Evolutionary conservation across 805 yeast species (phyloP), one percentile per base, ranked within the genome.

Genomic region (Saturnispora sanitii): DNA sequence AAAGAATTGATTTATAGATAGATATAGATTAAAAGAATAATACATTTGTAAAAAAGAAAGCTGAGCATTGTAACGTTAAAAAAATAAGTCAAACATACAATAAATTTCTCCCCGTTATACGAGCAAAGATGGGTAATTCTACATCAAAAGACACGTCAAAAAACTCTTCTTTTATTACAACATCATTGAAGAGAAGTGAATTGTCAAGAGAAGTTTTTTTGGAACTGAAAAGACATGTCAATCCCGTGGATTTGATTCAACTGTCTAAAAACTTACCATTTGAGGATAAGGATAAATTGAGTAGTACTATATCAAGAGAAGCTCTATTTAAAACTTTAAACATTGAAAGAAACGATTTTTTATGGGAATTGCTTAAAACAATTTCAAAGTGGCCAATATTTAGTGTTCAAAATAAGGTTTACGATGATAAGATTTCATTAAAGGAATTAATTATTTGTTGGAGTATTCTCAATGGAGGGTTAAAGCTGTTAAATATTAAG

Each of bases 291-390:
- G 31, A 39, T 19, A 39, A 34, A 18, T 21, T 32, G 7, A 21
- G 31, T 21, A 33, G 25, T 28, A 29, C 26, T 6, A 18, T 39
- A 13, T 33, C 33, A 11, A 25, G 29, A n/a, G 33, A 33, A 4
- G 23, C 33, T 16, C 19, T 39, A 17, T 33, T 39, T 15, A 23
- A 20, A 4, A 33, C n/a, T 13, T 20, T 39, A 5, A 26, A 33
- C n/a, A 20, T 39, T 11, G 44, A 58, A 54, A 37, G 35, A 36
- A 39, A 37, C 7, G 18, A 31, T 2, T 11, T 41, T 11, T 11
- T 46, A 5, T 46, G 43, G 34, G 29, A 20, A 3, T 27, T 44
- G 5, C 7, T 46, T 2, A 44, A 46, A 32, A 20, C 17, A 12
- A 8, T 42, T 4, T 20, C 44, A 4, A 36, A 37, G 15, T 43